Evolutionary conservation across 192 early-diverging fungal genomes (phyloP).

Genomic region (Coemansia sp.): DNA sequence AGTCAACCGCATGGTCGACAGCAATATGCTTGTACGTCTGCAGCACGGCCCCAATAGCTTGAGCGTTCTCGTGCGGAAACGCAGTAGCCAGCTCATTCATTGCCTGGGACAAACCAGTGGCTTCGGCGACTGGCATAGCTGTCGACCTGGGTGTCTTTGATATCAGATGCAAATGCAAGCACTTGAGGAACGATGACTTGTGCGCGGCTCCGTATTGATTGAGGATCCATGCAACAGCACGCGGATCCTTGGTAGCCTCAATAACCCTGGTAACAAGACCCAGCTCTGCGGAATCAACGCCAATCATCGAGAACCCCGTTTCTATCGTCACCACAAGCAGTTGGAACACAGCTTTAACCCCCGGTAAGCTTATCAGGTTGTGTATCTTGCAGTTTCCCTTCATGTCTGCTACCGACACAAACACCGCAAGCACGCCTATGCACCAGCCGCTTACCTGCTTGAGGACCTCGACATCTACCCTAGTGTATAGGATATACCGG

Average conservation of each 20-base stretch:
- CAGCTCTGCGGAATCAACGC: slow-evolving; percentile 21
- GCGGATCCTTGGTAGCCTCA: slow-evolving; percentile 24
- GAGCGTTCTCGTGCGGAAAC: slow-evolving; percentile 15
- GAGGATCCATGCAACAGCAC: slow-evolving; percentile 41
- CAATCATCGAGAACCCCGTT: slow-evolving; percentile 9
- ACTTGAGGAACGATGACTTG: slow-evolving; percentile 18
- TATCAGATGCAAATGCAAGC: slow-evolving; percentile 37
- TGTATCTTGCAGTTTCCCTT: slow-evolving; percentile 32
- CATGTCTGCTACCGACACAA: slow-evolving; percentile 48
- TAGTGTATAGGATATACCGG: slow-evolving; percentile 15
- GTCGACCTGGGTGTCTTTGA: slow-evolving; percentile 12
- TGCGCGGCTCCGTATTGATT: slow-evolving; percentile 35
- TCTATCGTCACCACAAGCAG: slow-evolving; percentile 36
- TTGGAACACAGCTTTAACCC: slow-evolving; percentile 29
- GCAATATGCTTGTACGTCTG: slow-evolving; percentile 22
- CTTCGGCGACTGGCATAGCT: slow-evolving; percentile 12
- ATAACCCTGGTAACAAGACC: slow-evolving; percentile 23
- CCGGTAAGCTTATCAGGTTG: slow-evolving; percentile 34
- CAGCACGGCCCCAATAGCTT: slow-evolving; percentile 22
- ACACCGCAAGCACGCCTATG: slow-evolving; percentile 34
- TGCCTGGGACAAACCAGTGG: slow-evolving; percentile 20
- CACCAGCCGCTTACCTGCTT: slow-evolving; percentile 28
- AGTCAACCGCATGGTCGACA: neutral
- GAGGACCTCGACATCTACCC: neutral
- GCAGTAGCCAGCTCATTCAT: slow-evolving; percentile 21